Evolutionary conservation across 228 moss, liverwort and hornwort species (phyloP).

Genomic region (Sphagnum fallax): DNA sequence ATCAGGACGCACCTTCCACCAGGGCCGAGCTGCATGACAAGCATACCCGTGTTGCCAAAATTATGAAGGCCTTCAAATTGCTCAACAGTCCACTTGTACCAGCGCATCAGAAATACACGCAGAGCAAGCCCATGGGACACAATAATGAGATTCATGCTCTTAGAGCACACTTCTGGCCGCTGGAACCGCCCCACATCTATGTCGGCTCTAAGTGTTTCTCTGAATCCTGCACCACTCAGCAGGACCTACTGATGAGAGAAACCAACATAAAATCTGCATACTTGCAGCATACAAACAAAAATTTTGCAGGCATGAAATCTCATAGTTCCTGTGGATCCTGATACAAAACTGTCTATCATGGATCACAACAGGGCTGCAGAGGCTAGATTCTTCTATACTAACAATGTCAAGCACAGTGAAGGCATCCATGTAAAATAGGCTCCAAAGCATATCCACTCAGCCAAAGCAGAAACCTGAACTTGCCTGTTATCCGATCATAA

Average conservation of each 20-base stretch:
- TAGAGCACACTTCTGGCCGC: conserved; percentile 60
- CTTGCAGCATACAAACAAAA: background rate
- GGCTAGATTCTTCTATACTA: background rate
- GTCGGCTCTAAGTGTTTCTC: conserved; percentile 95
- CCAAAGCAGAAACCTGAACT: background rate
- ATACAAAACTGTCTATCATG: too few species aligned
- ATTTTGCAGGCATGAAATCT: too few species aligned
- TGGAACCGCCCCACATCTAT: conserved; percentile 95
- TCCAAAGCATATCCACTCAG: too few species aligned
- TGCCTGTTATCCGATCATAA: conserved; percentile 97
- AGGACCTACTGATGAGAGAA: too few species aligned
- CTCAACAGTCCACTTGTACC: conserved; percentile 99
- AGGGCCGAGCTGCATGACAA: conserved; percentile 97
- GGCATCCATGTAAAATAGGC: too few species aligned
- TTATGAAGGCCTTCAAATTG: conserved; percentile 90
- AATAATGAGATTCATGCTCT: conserved; percentile 88
- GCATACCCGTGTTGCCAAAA: conserved; percentile 90
- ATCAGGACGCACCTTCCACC: conserved; percentile 69
- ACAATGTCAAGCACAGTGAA: too few species aligned
- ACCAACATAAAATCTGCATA: too few species aligned
- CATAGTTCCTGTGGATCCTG: too few species aligned
- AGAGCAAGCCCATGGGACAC: conserved; percentile 94
- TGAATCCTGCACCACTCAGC: conserved; percentile 49
- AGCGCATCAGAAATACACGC: conserved; percentile 94
- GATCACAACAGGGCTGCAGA: background rate